Conservation (phyloP, 768 basidiomycete genomes). For the Mycena filopes region DNA sequence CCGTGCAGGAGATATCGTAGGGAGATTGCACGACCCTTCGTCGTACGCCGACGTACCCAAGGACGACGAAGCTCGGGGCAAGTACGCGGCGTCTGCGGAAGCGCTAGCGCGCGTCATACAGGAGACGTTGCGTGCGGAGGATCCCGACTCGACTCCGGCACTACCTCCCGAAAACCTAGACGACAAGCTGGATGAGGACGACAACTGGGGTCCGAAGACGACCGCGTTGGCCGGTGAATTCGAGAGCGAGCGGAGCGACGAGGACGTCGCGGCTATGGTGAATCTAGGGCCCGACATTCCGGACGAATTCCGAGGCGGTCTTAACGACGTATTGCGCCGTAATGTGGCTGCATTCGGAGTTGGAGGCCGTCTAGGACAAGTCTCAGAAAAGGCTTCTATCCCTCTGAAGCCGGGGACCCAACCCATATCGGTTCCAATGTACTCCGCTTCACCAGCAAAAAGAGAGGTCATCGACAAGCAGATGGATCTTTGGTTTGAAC, state of each 20-base stretch:
- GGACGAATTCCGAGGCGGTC: not conserved
- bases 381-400: no score
- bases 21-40: not conserved
- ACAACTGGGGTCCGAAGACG: not conserved
- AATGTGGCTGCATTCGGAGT: no score
- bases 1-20: conserved; percentile 25
- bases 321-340: not conserved
- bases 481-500: no score
- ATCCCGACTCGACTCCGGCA: no score
- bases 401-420: not conserved
- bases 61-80: not conserved
- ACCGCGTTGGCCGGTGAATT: no score
- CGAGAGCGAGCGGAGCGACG: no score
- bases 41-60: not conserved
- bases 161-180: no score
- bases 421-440: not conserved
- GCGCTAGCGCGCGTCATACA: no score
- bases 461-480: no score
- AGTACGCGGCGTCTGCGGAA: not conserved
- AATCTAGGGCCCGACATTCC: not conserved
- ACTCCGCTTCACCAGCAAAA: not conserved
- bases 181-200: not conserved
- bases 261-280: not conserved
- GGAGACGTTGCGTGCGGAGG: no score
- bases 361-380: no score